phyloP scores from a whole-genome alignment of 805 yeast genomes.

The Yarrowia sp. region DNA sequence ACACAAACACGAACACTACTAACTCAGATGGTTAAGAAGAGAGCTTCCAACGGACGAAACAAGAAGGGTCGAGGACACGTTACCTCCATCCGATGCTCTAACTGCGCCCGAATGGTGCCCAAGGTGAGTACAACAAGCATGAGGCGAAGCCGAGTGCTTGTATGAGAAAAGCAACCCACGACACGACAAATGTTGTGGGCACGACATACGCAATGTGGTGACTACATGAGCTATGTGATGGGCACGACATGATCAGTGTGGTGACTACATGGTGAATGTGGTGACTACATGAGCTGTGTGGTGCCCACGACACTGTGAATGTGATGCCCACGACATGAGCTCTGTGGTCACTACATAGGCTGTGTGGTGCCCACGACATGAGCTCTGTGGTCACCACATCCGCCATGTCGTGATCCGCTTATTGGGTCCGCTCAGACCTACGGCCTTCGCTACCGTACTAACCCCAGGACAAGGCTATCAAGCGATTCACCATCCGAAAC shows the following conservation, averaged over 20 bases:
- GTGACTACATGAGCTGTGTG: too few relatives aligned
- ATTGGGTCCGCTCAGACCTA: not conserved
- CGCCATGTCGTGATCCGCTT: too few relatives aligned
- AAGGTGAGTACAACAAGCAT: slow-evolving; percentile 2
- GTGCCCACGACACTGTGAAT: not conserved
- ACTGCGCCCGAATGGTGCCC: slow-evolving; percentile 99
- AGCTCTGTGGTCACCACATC: too few relatives aligned
- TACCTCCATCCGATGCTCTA: slow-evolving; percentile 98
- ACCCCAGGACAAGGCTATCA: slow-evolving; percentile 97
- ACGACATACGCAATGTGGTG: too few relatives aligned
- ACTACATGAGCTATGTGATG: too few relatives aligned
- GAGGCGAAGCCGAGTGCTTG: too few relatives aligned
- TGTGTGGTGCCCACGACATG: too few relatives aligned
- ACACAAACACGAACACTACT: not conserved
- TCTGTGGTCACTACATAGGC: too few relatives aligned
- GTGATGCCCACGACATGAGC: too few relatives aligned
- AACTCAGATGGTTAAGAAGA: slow-evolving; percentile 96
- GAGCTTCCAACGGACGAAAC: slow-evolving; percentile 99
- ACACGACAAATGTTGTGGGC: too few relatives aligned
- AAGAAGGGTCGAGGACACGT: slow-evolving; percentile 99
- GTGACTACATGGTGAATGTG: not conserved
- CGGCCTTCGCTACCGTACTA: not conserved
- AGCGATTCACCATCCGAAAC: slow-evolving; percentile 99
- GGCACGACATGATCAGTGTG: not conserved
- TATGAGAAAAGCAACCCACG: too few relatives aligned